Evolutionary conservation across 495 filamentous ascomycete genomes (phyloP).

Genomic region (Penicillium lagena): DNA sequence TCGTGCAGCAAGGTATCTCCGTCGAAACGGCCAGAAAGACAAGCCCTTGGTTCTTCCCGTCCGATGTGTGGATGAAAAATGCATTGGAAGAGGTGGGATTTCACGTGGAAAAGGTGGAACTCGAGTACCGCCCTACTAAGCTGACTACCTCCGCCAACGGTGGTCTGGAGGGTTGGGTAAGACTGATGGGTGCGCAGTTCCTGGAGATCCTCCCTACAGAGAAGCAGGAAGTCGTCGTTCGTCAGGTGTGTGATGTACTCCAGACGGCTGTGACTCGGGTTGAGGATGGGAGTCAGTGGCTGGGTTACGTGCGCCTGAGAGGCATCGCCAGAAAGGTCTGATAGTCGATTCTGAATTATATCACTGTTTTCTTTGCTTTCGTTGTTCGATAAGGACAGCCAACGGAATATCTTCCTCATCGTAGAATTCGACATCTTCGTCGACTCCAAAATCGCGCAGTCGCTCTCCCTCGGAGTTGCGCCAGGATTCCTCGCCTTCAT

Average conservation of each 20-base stretch:
- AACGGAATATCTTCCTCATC: conserved; percentile 80
- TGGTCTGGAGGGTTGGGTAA: conserved; percentile 66
- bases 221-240: conserved; percentile 45
- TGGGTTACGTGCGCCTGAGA: conserved; percentile 70
- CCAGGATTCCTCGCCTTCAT: conserved; percentile 63
- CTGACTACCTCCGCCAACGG: conserved; percentile 46
- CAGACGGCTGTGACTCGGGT: conserved; percentile 42
- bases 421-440: conserved; percentile 73
- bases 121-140: conserved; percentile 59
- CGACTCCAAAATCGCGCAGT: conserved; percentile 84
- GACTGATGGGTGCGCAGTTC: conserved; percentile 55
- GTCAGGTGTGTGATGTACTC: conserved; percentile 52
- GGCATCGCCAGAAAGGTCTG: conserved; percentile 40
- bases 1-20: conserved; percentile 47
- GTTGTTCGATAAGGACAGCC: conserved; percentile 31
- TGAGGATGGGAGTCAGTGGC: conserved; percentile 52
- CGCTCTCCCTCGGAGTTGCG: conserved; percentile 79
- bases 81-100: conserved; percentile 53
- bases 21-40: conserved; percentile 38
- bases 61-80: conserved; percentile 45
- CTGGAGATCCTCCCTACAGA: conserved; percentile 46
- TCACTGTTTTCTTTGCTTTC: conserved; percentile 9
- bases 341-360: neutral
- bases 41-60: conserved; percentile 72
- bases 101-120: conserved; percentile 52